phyloP scores from a whole-genome alignment of 192 early-diverging fungal species.

The Podila horticola region DNA sequence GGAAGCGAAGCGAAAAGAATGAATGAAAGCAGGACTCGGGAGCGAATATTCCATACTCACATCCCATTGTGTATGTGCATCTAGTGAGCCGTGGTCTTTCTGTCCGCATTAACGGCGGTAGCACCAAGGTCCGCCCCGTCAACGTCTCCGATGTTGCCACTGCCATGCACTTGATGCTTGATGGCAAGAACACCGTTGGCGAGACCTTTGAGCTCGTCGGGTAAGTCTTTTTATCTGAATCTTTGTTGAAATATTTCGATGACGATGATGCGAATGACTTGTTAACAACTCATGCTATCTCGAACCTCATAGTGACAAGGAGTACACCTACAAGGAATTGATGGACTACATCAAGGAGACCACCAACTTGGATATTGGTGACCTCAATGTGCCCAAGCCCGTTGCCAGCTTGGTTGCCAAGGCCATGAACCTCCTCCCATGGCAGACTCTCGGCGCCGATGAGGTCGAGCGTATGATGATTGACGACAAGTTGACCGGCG shows the following conservation, averaged over 20 bases:
- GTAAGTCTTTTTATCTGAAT: slow-evolving; percentile 38
- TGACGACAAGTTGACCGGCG: slow-evolving; percentile 73
- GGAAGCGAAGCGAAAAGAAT: too few species aligned
- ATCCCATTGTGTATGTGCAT: not conserved
- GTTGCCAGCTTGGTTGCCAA: slow-evolving; percentile 76
- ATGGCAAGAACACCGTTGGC: slow-evolving; percentile 78
- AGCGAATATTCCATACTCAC: slow-evolving; percentile 25
- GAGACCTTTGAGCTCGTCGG: slow-evolving; percentile 93
- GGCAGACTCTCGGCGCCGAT: slow-evolving; percentile 84
- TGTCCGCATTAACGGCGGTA: slow-evolving; percentile 73
- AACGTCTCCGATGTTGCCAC: slow-evolving; percentile 87
- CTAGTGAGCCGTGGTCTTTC: slow-evolving; percentile 59
- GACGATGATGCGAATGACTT: not conserved
- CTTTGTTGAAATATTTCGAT: not conserved
- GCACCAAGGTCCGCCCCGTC: slow-evolving; percentile 76
- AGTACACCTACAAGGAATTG: slow-evolving; percentile 78
- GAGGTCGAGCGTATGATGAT: slow-evolving; percentile 86
- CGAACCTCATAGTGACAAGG: slow-evolving; percentile 62
- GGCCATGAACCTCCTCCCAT: slow-evolving; percentile 73
- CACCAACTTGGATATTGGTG: slow-evolving; percentile 54
- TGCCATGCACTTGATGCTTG: slow-evolving; percentile 80
- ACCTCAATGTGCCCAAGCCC: slow-evolving; percentile 71
- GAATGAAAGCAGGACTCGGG: slow-evolving; percentile 37
- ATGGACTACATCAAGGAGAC: slow-evolving; percentile 79
- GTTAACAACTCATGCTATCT: not conserved